Evolutionary conservation across 2,329 filamentous ascomycete species (phyloP).

Genomic region (Fusarium cicatricum): DNA sequence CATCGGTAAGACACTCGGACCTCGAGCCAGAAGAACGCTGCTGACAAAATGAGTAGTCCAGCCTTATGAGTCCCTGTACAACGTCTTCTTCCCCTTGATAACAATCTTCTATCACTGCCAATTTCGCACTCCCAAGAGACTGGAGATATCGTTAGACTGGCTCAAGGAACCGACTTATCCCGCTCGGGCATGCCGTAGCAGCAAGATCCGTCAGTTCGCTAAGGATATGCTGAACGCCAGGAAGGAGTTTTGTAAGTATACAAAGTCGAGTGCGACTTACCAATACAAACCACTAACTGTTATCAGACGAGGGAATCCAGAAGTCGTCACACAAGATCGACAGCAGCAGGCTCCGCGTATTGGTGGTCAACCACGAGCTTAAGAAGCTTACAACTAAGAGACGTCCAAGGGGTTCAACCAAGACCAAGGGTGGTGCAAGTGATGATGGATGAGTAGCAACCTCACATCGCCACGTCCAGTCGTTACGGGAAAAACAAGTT

Average conservation of each 20-base stretch:
- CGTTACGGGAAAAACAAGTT: slow-evolving; percentile 18
- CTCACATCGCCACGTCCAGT: slow-evolving; percentile 25
- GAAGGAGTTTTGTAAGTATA: slow-evolving; percentile 48
- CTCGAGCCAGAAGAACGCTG: neutral
- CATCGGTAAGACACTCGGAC: slow-evolving; percentile 31
- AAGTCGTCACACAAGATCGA: slow-evolving; percentile 45
- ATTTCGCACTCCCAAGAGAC: slow-evolving; percentile 52
- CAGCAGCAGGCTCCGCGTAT: slow-evolving; percentile 43
- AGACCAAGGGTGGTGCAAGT: slow-evolving; percentile 40
- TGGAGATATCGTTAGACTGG: slow-evolving; percentile 51
- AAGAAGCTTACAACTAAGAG: slow-evolving; percentile 51
- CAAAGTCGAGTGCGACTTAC: neutral
- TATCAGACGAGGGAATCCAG: slow-evolving; percentile 45
- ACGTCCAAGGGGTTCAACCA: slow-evolving; percentile 39
- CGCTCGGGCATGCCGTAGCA: slow-evolving; percentile 38
- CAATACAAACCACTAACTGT: slow-evolving; percentile 27
- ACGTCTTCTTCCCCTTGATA: slow-evolving; percentile 50
- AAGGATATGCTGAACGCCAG: slow-evolving; percentile 47
- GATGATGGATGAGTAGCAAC: slow-evolving; percentile 38
- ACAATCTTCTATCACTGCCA: slow-evolving; percentile 53
- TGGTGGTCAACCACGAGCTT: slow-evolving; percentile 51
- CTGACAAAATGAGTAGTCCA: slow-evolving; percentile 28
- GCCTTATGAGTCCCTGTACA: slow-evolving; percentile 43
- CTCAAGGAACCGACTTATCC: slow-evolving; percentile 44
- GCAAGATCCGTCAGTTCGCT: slow-evolving; percentile 40